Evolutionary conservation across 2,329 filamentous ascomycete species (phyloP), one percentile per base, ranked within the genome.

Genomic region (Colletotrichum endophyticum): DNA sequence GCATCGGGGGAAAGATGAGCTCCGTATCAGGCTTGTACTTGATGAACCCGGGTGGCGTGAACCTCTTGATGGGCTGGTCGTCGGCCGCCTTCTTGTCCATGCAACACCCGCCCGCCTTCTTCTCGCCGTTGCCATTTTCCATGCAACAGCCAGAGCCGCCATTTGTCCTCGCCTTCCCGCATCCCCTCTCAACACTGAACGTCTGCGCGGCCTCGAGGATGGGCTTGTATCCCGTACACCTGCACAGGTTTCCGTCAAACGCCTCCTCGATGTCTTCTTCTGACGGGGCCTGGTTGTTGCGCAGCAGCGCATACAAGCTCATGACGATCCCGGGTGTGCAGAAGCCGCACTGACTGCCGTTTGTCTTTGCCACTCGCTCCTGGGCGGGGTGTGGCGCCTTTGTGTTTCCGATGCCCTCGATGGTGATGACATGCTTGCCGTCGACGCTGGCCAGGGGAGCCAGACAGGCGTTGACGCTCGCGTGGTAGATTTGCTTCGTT

Each of bases 301-400:
- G 91, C 36, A 99, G 89, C 61, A 99, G 89, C 8, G 97, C 97
- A 84, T 99, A 99, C 72, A 99, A 86, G 84, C 96, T 98, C 95
- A 99, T 99, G 78, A 99, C 96, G 81, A 99, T 99, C 3, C 97
- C 97, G 6, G 97, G 97, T 0, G 97, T 99, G 82, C 97, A 99
- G 86, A 99, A 99, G 1, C 96, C 91, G 76, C 91, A 99, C 84
- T 99, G 96, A 80, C 95, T 98, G 66, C 97, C 97, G 86, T 98
- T 97, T 36, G 94, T 92, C 85, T 95, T 95, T 22, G 97, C 96
- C 80, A 99, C 94, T 64, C 97, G 91, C 86, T 99, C 96, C 84
- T 99, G 97, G 5, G 94, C 89, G 3, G 96, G 95, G 87, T 99
- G 97, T 7, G 97, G 97, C 57, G 90, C 92, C 84, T 97, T 94